phyloP scores from a whole-genome alignment of 176 grass and related monocot species.

The Musa beccarii region DNA sequence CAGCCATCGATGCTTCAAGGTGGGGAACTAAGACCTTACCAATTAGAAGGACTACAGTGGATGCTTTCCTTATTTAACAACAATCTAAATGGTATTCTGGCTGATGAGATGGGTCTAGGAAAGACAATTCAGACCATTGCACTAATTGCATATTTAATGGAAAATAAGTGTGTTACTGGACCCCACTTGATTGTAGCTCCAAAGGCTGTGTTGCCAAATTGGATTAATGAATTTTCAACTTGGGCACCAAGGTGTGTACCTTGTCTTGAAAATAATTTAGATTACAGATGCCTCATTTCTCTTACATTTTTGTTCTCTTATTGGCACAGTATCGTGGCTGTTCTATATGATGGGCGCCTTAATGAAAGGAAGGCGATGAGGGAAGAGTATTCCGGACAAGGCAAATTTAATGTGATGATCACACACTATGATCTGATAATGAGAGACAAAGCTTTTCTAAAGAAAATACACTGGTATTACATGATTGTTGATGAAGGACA shows the following conservation, averaged over 20 bases:
- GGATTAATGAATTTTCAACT: slow-evolving; percentile 86
- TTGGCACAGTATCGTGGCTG: slow-evolving; percentile 52
- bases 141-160: slow-evolving; percentile 81
- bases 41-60: slow-evolving; percentile 97
- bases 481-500: slow-evolving; percentile 98
- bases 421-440: slow-evolving; percentile 99
- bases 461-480: slow-evolving; percentile 94
- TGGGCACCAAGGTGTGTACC: slow-evolving; percentile 77
- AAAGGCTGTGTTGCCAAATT: slow-evolving; percentile 93
- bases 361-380: slow-evolving; percentile 84
- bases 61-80: slow-evolving; percentile 99
- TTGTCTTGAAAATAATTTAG: background rate
- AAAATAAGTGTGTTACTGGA: slow-evolving; percentile 71
- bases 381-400: slow-evolving; percentile 62
- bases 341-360: slow-evolving; percentile 94
- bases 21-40: slow-evolving; percentile 78
- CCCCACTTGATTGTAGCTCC: slow-evolving; percentile 93
- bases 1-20: slow-evolving; percentile 83
- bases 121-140: slow-evolving; percentile 86
- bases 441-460: slow-evolving; percentile 97
- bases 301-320: background rate
- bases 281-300: background rate
- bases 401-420: slow-evolving; percentile 87
- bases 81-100: slow-evolving; percentile 96
- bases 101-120: slow-evolving; percentile 99